phyloP scores from a whole-genome alignment of 1,139 yeast genomes.

The Suhomyces coccinellae region DNA sequence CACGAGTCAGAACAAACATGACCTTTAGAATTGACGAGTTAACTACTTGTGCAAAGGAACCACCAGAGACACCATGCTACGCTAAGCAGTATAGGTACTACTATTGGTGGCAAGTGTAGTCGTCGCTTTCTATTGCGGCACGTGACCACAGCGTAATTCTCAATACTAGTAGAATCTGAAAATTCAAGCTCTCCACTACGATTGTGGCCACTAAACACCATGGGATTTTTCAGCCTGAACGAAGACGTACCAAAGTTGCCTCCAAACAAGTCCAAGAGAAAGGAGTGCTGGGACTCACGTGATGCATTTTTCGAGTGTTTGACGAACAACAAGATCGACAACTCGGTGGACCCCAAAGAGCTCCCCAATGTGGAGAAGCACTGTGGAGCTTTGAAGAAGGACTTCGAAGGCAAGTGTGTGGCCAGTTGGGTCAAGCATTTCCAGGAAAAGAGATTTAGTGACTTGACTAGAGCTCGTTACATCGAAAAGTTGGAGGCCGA shows the following conservation, averaged over 20 bases:
- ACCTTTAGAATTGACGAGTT: too few species aligned
- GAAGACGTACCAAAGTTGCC: conserved; percentile 33
- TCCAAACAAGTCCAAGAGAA: conserved; percentile 43
- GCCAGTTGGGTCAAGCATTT: conserved; percentile 49
- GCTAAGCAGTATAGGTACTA: too few species aligned
- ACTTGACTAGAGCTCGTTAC: conserved; percentile 42
- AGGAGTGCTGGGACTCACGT: conserved; percentile 47
- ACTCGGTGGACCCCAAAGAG: conserved; percentile 44
- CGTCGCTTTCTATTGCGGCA: neutral
- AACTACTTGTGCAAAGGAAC: too few species aligned
- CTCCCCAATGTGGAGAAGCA: conserved; percentile 31
- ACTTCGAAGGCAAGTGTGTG: conserved; percentile 44
- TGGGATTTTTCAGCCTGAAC: conserved; percentile 39
- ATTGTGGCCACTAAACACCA: conserved; percentile 10
- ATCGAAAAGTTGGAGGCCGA: conserved; percentile 46
- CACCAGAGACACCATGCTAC: too few species aligned
- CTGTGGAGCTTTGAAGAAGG: conserved; percentile 38
- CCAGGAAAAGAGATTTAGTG: conserved; percentile 49
- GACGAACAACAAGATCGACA: conserved; percentile 40
- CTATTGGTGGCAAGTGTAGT: too few species aligned
- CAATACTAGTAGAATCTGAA: too few species aligned
- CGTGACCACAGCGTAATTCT: neutral
- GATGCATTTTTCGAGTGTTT: conserved; percentile 46
- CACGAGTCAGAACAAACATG: too few species aligned
- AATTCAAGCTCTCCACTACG: neutral